These are phyloP conservation scores for Cordyceps sp. DNA, from an alignment of 2,329 filamentous ascomycete species.

Conservation along the genomic window DNA sequence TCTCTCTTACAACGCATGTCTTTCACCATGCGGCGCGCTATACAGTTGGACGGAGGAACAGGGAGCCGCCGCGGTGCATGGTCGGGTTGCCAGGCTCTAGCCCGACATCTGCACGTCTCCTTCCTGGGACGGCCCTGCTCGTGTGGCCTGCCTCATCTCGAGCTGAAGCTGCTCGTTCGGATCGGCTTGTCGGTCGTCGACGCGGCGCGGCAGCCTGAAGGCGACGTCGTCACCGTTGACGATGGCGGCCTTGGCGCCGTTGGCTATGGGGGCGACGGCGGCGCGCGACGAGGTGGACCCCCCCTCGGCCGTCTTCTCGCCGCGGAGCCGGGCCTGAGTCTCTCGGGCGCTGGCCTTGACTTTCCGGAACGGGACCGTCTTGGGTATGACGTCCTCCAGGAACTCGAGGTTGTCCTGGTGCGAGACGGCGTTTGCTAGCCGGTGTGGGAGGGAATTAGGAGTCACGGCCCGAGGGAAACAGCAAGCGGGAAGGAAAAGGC, in stretches of 20 bases:
- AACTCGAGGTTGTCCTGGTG: constrained; percentile 93
- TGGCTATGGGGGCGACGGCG: constrained; percentile 9
- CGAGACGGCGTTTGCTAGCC: constrained; percentile 61
- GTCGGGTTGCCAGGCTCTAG: too few species aligned
- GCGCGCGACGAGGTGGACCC: constrained; percentile 5
- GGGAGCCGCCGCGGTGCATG: too few species aligned
- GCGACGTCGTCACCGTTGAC: constrained; percentile 12
- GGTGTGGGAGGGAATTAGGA: not conserved
- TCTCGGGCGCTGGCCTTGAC: constrained; percentile 48
- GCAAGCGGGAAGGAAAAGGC: not conserved
- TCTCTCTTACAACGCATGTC: too few species aligned
- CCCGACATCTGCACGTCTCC: constrained; percentile 44
- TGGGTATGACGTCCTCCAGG: constrained; percentile 76
- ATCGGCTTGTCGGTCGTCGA: constrained; percentile 18
- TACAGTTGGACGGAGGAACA: too few species aligned
- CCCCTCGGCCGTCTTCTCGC: constrained; percentile 20
- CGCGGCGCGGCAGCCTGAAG: constrained; percentile 7
- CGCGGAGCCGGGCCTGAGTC: constrained; percentile 25
- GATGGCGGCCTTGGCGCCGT: constrained; percentile 10
- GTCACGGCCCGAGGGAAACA: too few species aligned
- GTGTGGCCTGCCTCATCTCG: constrained; percentile 32
- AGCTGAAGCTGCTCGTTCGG: constrained; percentile 36
- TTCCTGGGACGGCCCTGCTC: constrained; percentile 13
- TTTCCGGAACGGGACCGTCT: constrained; percentile 65
- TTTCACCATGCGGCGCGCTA: too few species aligned